A percentile compares a stretch with the other conserved stretches of the same genome.
phyloP scores from a whole-genome alignment of 345 rosid genomes.

The Pelargonium nanum region DNA sequence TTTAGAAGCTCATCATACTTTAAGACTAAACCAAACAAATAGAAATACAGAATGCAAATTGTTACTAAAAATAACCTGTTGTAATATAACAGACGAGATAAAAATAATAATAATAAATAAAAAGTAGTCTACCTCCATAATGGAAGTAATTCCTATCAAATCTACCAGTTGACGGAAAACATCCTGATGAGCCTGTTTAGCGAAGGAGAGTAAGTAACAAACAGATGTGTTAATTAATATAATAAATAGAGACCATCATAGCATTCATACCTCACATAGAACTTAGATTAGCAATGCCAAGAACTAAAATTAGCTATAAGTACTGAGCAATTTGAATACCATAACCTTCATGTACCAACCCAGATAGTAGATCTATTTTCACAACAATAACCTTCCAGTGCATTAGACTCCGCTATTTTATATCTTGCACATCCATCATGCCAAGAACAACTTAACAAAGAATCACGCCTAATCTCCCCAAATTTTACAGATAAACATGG shows the following conservation, averaged over 20 bases:
- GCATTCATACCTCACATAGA: no score
- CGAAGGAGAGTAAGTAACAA: not conserved
- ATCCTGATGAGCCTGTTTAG: conserved; percentile 72
- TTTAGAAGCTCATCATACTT: conserved; percentile 2
- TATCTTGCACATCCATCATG: not conserved
- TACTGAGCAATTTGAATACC: not conserved
- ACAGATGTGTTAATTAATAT: not conserved
- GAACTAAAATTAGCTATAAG: not conserved
- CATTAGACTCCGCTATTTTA: not conserved
- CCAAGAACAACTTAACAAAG: not conserved
- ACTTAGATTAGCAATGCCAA: no score
- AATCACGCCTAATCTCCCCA: not conserved
- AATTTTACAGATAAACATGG: not conserved
- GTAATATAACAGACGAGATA: conserved; percentile 6
- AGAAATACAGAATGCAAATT: not conserved
- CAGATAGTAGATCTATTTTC: not conserved
- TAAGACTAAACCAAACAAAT: conserved; percentile 3
- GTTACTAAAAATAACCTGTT: conserved; percentile 1
- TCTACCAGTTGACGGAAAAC: conserved; percentile 81
- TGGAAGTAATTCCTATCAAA: conserved; percentile 96
- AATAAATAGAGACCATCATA: conserved; percentile 2
- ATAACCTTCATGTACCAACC: not conserved
- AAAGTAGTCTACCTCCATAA: conserved; percentile 74
- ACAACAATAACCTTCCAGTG: not conserved
- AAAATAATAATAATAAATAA: not conserved